Evolutionary conservation across 148 eudicot genomes (phyloP).

Genomic region (Silene latifolia): DNA sequence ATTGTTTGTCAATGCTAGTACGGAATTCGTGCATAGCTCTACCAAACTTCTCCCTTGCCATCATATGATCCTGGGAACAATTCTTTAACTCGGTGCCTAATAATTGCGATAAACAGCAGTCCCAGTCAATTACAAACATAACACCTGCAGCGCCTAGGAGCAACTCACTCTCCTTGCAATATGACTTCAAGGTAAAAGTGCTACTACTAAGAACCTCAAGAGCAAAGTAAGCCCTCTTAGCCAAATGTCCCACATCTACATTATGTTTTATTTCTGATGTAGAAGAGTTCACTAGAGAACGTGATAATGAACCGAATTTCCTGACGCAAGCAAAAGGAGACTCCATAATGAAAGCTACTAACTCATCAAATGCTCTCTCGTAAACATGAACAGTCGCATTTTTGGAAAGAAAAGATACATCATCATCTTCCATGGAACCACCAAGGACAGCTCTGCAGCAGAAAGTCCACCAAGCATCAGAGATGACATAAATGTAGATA

Average conservation of each 20-base stretch:
- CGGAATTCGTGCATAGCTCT: slow-evolving; percentile 49
- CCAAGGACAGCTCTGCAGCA: slow-evolving; percentile 77
- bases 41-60: slow-evolving; percentile 46
- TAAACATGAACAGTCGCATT: slow-evolving; percentile 44
- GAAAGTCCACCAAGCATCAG: slow-evolving; percentile 4
- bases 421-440: slow-evolving; percentile 48
- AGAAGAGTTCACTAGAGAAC: slow-evolving; percentile 28
- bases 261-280: slow-evolving; percentile 26
- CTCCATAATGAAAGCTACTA: slow-evolving; percentile 45
- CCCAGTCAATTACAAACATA: slow-evolving; percentile 69
- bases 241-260: slow-evolving; percentile 30
- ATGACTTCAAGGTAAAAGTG: slow-evolving; percentile 50
- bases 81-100: slow-evolving; percentile 30
- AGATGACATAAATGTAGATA: not conserved
- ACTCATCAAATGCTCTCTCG: slow-evolving; percentile 44
- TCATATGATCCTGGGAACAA: slow-evolving; percentile 25
- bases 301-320: slow-evolving; percentile 39
- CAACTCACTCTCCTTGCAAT: slow-evolving; percentile 45
- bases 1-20: slow-evolving; percentile 38
- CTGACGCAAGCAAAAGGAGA: slow-evolving; percentile 59
- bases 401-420: slow-evolving; percentile 47
- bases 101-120: slow-evolving; percentile 38
- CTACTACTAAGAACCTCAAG: slow-evolving; percentile 61
- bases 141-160: slow-evolving; percentile 48
- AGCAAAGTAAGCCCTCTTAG: slow-evolving; percentile 61